A percentile compares a stretch with the other conserved stretches of the same genome.
These are phyloP conservation scores for Suhomyces emberorum DNA, from an alignment of 805 yeast species.

Conservation along the genomic window DNA sequence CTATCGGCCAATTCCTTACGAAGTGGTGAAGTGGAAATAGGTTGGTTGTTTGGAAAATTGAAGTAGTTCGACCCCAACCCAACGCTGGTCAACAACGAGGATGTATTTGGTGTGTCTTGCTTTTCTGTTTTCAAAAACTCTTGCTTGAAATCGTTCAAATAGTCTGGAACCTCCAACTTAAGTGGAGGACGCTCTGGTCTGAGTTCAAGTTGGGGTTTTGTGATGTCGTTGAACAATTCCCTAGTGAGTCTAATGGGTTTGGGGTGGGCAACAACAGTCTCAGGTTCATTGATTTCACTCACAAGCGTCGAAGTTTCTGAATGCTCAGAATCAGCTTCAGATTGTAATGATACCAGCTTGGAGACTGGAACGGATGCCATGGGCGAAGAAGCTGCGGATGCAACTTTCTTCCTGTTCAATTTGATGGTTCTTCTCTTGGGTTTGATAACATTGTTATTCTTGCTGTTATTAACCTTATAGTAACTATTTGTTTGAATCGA, in stretches of 20 bases:
- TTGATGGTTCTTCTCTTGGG: conserved; percentile 45
- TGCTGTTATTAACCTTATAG: conserved; percentile 27
- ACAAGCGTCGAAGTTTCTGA: conserved; percentile 10
- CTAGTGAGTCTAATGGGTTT: conserved; percentile 12
- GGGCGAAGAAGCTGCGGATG: background rate
- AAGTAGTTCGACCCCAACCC: conserved; percentile 41
- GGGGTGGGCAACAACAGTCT: conserved; percentile 11
- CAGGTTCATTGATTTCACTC: conserved; percentile 1
- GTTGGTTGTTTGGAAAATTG: conserved; percentile 15
- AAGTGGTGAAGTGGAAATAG: conserved; percentile 28
- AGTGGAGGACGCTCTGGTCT: background rate
- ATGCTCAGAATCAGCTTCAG: conserved; percentile 1
- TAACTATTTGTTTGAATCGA: conserved; percentile 45
- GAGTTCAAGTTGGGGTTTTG: conserved; percentile 5
- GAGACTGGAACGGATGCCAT: conserved; percentile 1
- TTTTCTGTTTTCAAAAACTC: conserved; percentile 1
- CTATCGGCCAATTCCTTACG: conserved; percentile 11
- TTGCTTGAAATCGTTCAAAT: background rate
- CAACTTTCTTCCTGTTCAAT: conserved; percentile 17
- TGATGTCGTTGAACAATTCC: conserved; percentile 11
- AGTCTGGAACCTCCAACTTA: background rate
- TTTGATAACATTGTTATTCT: conserved; percentile 19
- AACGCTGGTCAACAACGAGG: conserved; percentile 18
- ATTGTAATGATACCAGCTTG: background rate
- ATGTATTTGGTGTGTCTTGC: conserved; percentile 2